phyloP scores from a whole-genome alignment of 2,329 filamentous ascomycete genomes.

The Blumeria hordei region DNA sequence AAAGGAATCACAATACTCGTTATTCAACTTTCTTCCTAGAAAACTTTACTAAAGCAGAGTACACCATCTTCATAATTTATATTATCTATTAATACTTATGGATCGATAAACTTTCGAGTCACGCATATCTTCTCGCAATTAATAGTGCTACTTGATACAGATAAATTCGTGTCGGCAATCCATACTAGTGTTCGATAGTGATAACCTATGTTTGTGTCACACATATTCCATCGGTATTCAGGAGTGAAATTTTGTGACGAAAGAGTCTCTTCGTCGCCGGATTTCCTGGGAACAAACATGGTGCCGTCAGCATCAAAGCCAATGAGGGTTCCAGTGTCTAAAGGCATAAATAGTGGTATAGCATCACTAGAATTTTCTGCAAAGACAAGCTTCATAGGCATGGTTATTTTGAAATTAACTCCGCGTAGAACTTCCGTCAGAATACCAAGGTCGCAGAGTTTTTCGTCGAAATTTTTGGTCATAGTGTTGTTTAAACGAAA shows the following conservation, averaged over 20 bases:
- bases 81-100: no score
- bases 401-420: conserved; percentile 13
- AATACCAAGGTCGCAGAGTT: conserved; percentile 7
- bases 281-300: conserved; percentile 17
- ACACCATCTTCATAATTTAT: no score
- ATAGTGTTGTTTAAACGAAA: not conserved
- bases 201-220: conserved; percentile 20
- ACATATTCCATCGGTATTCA: conserved; percentile 21
- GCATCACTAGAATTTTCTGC: conserved; percentile 19
- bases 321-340: conserved; percentile 12
- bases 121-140: no score
- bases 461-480: not conserved
- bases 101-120: no score
- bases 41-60: no score
- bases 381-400: conserved; percentile 16
- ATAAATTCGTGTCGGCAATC: conserved; percentile 15
- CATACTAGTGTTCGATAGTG: conserved; percentile 20
- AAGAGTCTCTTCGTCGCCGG: conserved; percentile 18
- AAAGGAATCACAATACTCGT: no score
- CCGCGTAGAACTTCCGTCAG: conserved; percentile 9
- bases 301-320: conserved; percentile 18
- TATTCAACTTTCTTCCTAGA: no score
- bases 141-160: no score
- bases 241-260: conserved; percentile 9
- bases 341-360: conserved; percentile 17